Percentiles rank a stretch among this genome's conserved stretches.
These are phyloP conservation scores for Bullera alba DNA, from an alignment of 768 basidiomycete genomes.

Conservation along the genomic window DNA sequence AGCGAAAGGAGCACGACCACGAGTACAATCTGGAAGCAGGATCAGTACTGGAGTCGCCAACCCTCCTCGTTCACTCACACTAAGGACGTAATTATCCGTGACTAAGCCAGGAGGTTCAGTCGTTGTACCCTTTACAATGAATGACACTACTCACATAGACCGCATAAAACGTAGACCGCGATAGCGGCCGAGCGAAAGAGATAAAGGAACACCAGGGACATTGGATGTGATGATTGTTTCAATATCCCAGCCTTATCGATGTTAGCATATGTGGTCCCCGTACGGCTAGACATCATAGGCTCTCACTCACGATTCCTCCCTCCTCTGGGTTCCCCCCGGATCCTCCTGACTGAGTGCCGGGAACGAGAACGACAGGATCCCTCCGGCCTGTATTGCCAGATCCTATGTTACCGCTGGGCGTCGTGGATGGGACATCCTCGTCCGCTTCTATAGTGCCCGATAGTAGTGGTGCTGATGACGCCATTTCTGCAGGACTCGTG, in stretches of 20 bases:
- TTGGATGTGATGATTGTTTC: slow-evolving; percentile 49
- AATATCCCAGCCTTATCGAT: slow-evolving; percentile 30
- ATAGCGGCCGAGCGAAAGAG: slow-evolving; percentile 84
- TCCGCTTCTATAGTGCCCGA: slow-evolving; percentile 76
- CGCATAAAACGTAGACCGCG: slow-evolving; percentile 84
- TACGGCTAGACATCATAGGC: neutral
- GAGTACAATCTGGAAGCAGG: slow-evolving; percentile 60
- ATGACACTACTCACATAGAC: slow-evolving; percentile 48
- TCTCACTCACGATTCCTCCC: slow-evolving; percentile 54
- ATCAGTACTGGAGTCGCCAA: neutral
- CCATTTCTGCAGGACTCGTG: too few relatives aligned
- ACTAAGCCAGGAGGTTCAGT: too few relatives aligned
- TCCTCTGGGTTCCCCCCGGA: slow-evolving; percentile 64
- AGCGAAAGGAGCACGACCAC: slow-evolving; percentile 90
- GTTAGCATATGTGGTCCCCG: neutral
- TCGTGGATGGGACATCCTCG: slow-evolving; percentile 48
- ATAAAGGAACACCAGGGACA: slow-evolving; percentile 79
- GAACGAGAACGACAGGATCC: slow-evolving; percentile 34
- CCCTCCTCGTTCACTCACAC: slow-evolving; percentile 54
- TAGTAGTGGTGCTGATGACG: slow-evolving; percentile 55
- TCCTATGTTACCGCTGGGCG: slow-evolving; percentile 43
- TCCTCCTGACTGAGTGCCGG: slow-evolving; percentile 50
- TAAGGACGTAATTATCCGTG: slow-evolving; percentile 84
- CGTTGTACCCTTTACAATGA: slow-evolving; percentile 5
- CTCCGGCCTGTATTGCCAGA: slow-evolving; percentile 46